A percentile compares a stretch with the other conserved stretches of the same genome.
Conservation (phyloP, 2,329 filamentous ascomycete genomes). For the Capronia americana region DNA sequence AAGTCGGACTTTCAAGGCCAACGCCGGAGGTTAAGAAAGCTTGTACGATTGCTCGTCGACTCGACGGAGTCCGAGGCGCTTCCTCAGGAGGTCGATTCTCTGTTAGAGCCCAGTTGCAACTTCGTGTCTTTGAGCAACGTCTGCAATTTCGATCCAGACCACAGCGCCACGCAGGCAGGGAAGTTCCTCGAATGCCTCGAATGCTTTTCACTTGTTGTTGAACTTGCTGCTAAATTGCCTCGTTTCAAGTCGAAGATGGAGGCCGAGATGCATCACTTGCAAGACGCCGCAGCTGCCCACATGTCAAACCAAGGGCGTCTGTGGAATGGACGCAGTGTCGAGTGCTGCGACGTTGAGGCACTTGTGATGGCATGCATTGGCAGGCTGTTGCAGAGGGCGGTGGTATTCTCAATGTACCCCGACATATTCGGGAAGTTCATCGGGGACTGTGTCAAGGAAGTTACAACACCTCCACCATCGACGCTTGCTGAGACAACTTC, state of each 20-base stretch:
- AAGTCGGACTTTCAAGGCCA: slow-evolving; percentile 37
- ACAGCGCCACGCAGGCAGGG: background rate
- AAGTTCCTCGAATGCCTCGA: slow-evolving; percentile 31
- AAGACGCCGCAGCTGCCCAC: background rate
- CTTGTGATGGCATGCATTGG: slow-evolving; percentile 30
- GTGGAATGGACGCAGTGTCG: slow-evolving; percentile 26
- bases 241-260: slow-evolving; percentile 14
- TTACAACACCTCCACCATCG: background rate
- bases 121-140: slow-evolving; percentile 26
- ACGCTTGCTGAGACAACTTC: background rate
- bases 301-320: slow-evolving; percentile 10
- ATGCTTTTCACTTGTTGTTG: slow-evolving; percentile 26
- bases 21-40: slow-evolving; percentile 37
- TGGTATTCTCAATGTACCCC: slow-evolving; percentile 20
- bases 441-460: background rate
- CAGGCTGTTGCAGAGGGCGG: slow-evolving; percentile 21
- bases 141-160: background rate
- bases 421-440: slow-evolving; percentile 8
- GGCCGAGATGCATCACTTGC: slow-evolving; percentile 21
- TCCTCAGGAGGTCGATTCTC: background rate
- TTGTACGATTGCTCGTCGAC: slow-evolving; percentile 23
- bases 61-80: background rate
- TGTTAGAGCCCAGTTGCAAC: slow-evolving; percentile 7
- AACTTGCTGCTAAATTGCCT: slow-evolving; percentile 10
- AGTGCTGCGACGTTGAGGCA: slow-evolving; percentile 11